Evolutionary conservation across 129 eudicot species (phyloP).

Genomic region (Ambrosia artemisiifolia): DNA sequence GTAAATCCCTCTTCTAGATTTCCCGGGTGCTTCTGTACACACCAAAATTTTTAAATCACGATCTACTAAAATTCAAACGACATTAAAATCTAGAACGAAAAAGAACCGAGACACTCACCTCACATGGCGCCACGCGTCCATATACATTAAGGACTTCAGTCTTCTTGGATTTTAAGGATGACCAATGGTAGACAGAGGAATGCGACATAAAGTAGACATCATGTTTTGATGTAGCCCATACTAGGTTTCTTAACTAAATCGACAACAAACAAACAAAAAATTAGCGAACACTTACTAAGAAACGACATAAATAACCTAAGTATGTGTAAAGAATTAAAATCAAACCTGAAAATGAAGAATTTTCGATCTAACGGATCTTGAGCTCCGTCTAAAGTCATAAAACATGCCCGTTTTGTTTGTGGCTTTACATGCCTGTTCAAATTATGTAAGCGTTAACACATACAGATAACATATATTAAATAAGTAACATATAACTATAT

Average conservation of each 20-base stretch:
- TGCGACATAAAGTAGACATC: constrained; percentile 80
- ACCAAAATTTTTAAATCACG: background rate
- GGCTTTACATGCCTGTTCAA: constrained; percentile 59
- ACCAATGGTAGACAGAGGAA: constrained; percentile 70
- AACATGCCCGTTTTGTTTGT: constrained; percentile 55
- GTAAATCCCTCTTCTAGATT: constrained; percentile 84
- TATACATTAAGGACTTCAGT: constrained; percentile 73
- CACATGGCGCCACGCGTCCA: constrained; percentile 82
- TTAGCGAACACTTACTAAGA: background rate
- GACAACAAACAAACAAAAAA: constrained; percentile 1
- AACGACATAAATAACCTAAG: background rate
- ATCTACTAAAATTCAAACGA: background rate
- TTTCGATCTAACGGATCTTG: constrained; percentile 78
- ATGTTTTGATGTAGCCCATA: constrained; percentile 90
- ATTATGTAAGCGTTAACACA: background rate
- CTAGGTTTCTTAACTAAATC: constrained; percentile 76
- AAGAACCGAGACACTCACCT: constrained; percentile 45
- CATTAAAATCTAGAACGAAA: background rate
- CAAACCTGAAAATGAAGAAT: constrained; percentile 91
- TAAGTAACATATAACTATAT: background rate
- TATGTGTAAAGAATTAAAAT: background rate
- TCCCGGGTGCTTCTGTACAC: constrained; percentile 76
- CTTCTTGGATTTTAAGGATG: constrained; percentile 60
- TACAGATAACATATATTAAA: background rate
- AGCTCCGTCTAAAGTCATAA: constrained; percentile 68